Percentiles rank a stretch among this genome's conserved stretches.
These are phyloP conservation scores for Magnaporthiopsis rhizophila DNA, from an alignment of 2,329 filamentous ascomycete species.

Conservation along the genomic window DNA sequence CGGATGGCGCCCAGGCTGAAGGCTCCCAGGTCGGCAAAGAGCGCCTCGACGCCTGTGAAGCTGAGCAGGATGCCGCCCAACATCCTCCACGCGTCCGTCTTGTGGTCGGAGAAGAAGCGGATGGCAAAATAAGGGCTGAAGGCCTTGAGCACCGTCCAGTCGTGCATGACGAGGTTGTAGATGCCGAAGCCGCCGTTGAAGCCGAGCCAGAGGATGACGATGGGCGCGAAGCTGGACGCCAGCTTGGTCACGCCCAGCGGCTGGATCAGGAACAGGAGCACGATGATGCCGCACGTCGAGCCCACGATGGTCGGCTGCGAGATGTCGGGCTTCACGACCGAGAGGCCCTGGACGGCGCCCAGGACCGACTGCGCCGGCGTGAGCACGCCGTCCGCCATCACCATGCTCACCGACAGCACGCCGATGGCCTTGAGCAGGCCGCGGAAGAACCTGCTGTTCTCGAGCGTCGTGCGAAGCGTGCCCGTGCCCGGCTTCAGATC, in stretches of 20 bases:
- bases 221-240: conserved; percentile 52
- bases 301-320: conserved; percentile 51
- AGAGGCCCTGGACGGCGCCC: conserved; percentile 55
- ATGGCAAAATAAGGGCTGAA: conserved; percentile 52
- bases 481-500: conserved; percentile 45
- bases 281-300: conserved; percentile 53
- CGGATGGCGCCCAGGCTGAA: conserved; percentile 62
- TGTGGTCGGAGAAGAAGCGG: conserved; percentile 49
- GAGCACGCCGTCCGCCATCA: conserved; percentile 53
- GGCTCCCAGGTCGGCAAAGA: conserved; percentile 69
- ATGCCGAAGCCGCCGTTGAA: conserved; percentile 56
- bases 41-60: conserved; percentile 67
- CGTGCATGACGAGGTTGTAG: conserved; percentile 45
- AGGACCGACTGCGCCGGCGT: conserved; percentile 62
- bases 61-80: conserved; percentile 63
- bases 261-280: conserved; percentile 54
- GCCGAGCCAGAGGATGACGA: conserved; percentile 57
- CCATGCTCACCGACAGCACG: conserved; percentile 57
- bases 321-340: conserved; percentile 49
- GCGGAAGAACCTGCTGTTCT: conserved; percentile 44
- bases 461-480: conserved; percentile 45
- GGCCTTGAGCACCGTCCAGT: conserved; percentile 44
- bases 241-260: conserved; percentile 54
- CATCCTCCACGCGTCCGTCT: conserved; percentile 51
- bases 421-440: conserved; percentile 50